Evolutionary conservation across 768 basidiomycete species (phyloP).

Genomic region (Boletus tomentosulus): DNA sequence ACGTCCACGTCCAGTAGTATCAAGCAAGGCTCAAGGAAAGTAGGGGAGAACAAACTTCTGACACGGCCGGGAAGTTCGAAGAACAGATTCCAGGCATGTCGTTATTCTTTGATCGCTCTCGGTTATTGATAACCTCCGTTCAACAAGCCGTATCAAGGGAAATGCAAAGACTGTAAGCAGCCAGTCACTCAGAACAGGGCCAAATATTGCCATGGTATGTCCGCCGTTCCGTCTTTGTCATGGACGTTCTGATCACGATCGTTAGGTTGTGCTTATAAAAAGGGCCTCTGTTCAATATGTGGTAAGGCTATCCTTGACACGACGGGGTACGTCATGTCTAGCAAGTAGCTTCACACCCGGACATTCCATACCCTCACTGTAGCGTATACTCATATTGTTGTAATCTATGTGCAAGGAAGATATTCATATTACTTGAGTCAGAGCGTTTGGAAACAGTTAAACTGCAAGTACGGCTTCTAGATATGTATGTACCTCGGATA

Average conservation of each 20-base stretch:
- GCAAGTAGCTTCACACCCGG: constrained; percentile 45
- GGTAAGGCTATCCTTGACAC: constrained; percentile 86
- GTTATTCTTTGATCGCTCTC: constrained; percentile 10
- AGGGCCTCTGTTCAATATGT: constrained; percentile 82
- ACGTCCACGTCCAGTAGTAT: constrained; percentile 66
- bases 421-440: too few relatives aligned
- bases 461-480: background rate
- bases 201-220: constrained; percentile 83
- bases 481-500: too few relatives aligned
- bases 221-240: constrained; percentile 6
- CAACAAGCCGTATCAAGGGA: constrained; percentile 73
- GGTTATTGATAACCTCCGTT: background rate
- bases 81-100: constrained; percentile 70
- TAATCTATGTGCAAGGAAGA: constrained; percentile 4
- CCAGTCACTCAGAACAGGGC: constrained; percentile 80
- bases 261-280: constrained; percentile 83
- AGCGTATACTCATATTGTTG: constrained; percentile 10
- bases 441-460: too few relatives aligned
- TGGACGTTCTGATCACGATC: constrained; percentile 4
- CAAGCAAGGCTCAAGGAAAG: constrained; percentile 75
- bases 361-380: constrained; percentile 21
- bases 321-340: constrained; percentile 79
- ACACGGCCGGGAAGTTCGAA: constrained; percentile 65
- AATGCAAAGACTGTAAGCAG: constrained; percentile 87
- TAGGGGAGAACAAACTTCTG: constrained; percentile 83